Percentiles rank a stretch among this genome's conserved stretches.
These are phyloP conservation scores for Mycena filopes DNA, from an alignment of 768 basidiomycete genomes.

Conservation along the genomic window DNA sequence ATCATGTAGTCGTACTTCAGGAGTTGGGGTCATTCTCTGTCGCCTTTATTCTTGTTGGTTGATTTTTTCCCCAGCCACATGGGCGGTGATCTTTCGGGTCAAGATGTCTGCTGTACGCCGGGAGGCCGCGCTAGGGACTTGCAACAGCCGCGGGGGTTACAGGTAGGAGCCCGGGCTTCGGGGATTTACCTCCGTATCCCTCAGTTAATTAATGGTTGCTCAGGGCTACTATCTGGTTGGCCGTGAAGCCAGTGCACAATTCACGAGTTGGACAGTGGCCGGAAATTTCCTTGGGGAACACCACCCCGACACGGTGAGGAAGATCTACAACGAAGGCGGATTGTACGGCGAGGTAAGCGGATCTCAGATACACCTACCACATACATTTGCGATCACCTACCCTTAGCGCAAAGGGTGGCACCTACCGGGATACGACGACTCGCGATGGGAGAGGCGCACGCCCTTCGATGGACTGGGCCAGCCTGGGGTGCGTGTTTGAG, in stretches of 20 bases:
- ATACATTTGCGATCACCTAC: too few species aligned
- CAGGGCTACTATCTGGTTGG: slow-evolving; percentile 32
- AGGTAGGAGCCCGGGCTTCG: background rate
- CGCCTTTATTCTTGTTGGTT: background rate
- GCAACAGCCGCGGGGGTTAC: slow-evolving; percentile 29
- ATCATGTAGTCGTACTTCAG: slow-evolving; percentile 30
- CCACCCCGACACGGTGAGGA: slow-evolving; percentile 58
- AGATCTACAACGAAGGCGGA: slow-evolving; percentile 62
- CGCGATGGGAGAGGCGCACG: slow-evolving; percentile 51
- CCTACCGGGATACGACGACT: slow-evolving; percentile 63
- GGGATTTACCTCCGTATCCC: too few species aligned
- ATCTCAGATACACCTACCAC: too few species aligned
- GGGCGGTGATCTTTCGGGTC: slow-evolving; percentile 30
- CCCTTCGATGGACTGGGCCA: slow-evolving; percentile 53
- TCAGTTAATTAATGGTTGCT: background rate
- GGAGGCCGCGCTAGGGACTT: slow-evolving; percentile 31
- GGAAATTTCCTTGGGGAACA: slow-evolving; percentile 32
- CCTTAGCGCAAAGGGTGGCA: slow-evolving; percentile 56
- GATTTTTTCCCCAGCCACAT: slow-evolving; percentile 14
- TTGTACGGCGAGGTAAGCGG: slow-evolving; percentile 54
- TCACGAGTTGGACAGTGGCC: slow-evolving; percentile 28
- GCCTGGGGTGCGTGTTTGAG: slow-evolving; percentile 48
- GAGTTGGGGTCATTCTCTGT: slow-evolving; percentile 12
- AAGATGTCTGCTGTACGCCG: slow-evolving; percentile 32
- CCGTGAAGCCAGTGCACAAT: slow-evolving; percentile 22